Evolutionary conservation across 106 monocot genomes (phyloP).

Genomic region (Apostasia ramifera): DNA sequence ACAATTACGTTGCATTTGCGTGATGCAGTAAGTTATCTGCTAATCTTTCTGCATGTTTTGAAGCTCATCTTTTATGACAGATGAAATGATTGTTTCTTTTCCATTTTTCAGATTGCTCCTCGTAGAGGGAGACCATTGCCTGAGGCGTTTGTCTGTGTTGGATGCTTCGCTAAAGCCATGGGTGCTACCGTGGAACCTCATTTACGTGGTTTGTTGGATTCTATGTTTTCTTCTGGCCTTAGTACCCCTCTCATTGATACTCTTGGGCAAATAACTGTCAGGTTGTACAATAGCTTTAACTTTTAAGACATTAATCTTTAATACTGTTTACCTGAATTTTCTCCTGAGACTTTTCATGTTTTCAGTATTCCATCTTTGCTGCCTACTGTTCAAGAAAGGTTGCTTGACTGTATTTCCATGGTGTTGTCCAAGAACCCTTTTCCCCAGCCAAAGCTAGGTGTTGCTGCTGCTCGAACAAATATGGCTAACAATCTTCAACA

Average conservation of each 20-base stretch:
- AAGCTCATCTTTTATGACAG: too few species aligned
- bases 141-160: slow-evolving; percentile 92
- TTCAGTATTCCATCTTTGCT: slow-evolving; percentile 85
- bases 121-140: slow-evolving; percentile 82
- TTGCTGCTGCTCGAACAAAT: slow-evolving; percentile 31
- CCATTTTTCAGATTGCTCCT: slow-evolving; percentile 76
- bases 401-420: slow-evolving; percentile 77
- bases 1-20: slow-evolving; percentile 72
- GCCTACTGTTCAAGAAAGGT: slow-evolving; percentile 76
- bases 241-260: slow-evolving; percentile 63
- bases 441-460: slow-evolving; percentile 34
- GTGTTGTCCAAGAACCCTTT: slow-evolving; percentile 62
- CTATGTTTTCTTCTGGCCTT: slow-evolving; percentile 81
- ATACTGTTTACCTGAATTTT: not conserved
- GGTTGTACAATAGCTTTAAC: slow-evolving; percentile 27
- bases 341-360: not conserved
- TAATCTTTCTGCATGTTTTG: not conserved
- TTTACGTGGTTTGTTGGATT: slow-evolving; percentile 72
- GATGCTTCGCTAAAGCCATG: slow-evolving; percentile 91
- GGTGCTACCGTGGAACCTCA: slow-evolving; percentile 85
- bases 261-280: slow-evolving; percentile 75
- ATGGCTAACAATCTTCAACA: slow-evolving; percentile 38
- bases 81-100: not conserved
- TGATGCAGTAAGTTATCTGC: slow-evolving; percentile 68
- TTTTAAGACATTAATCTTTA: not conserved